Percentiles rank a stretch among this genome's conserved stretches.
Evolutionary conservation across 1,284 basidiomycete species (phyloP).

Genomic region (Ganoderma multipileum): DNA sequence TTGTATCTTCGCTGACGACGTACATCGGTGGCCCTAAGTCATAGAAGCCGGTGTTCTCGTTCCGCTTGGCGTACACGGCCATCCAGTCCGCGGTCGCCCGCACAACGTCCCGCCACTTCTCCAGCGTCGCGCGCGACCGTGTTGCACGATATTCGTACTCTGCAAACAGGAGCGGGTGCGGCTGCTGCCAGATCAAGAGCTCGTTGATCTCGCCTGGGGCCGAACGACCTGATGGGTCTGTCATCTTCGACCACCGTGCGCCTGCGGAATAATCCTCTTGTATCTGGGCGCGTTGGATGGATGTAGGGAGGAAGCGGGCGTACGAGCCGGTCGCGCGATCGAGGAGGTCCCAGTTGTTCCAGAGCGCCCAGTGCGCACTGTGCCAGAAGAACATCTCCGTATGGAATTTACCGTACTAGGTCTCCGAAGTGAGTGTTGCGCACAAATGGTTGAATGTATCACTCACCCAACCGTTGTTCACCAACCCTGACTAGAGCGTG

Average conservation of each 20-base stretch:
- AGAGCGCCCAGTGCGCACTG: slow-evolving; percentile 63
- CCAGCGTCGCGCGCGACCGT: slow-evolving; percentile 46
- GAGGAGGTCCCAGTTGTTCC: slow-evolving; percentile 65
- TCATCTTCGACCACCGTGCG: slow-evolving; percentile 71
- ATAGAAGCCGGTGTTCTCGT: slow-evolving; percentile 52
- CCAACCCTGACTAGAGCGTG: slow-evolving; percentile 56
- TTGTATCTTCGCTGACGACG: slow-evolving; percentile 63
- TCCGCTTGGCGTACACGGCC: slow-evolving; percentile 61
- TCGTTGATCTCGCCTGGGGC: slow-evolving; percentile 69
- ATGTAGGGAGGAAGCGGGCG: slow-evolving; percentile 52
- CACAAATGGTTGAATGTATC: neutral
- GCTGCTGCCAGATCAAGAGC: slow-evolving; percentile 67
- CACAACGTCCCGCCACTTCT: slow-evolving; percentile 59
- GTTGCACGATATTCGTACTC: slow-evolving; percentile 61
- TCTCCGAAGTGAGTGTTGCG: slow-evolving; percentile 11
- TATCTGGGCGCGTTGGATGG: slow-evolving; percentile 52
- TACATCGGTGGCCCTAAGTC: slow-evolving; percentile 68
- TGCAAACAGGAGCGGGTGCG: slow-evolving; percentile 64
- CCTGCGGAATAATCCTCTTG: slow-evolving; percentile 59
- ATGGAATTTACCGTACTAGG: slow-evolving; percentile 61
- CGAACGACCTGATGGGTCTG: slow-evolving; percentile 62
- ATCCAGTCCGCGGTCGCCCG: slow-evolving; percentile 65
- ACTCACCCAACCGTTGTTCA: slow-evolving; percentile 66
- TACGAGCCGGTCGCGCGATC: slow-evolving; percentile 52
- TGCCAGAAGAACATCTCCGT: slow-evolving; percentile 74